phyloP scores from a whole-genome alignment of 306 rosid genomes.

The Medicago truncatula region DNA sequence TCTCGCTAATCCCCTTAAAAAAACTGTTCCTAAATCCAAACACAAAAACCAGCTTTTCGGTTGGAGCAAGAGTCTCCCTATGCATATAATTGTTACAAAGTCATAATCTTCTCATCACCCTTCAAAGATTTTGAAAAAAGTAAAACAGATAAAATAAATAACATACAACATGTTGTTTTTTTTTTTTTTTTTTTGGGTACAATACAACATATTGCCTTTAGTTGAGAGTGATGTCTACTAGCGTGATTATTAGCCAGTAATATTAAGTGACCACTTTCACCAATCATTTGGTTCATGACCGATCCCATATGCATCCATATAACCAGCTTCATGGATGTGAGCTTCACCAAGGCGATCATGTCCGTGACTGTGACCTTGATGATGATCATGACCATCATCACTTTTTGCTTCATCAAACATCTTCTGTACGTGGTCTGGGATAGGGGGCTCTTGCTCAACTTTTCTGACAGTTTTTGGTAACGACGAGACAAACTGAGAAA shows the following conservation, averaged over 20 bases:
- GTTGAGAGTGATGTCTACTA: conserved; percentile 14
- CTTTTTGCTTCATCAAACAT: conserved; percentile 62
- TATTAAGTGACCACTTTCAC: conserved; percentile 42
- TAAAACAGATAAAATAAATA: conserved; percentile 18
- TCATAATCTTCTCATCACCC: conserved; percentile 36
- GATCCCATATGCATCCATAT: conserved; percentile 75
- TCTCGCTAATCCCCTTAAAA: conserved; percentile 19
- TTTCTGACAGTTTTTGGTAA: conserved; percentile 74
- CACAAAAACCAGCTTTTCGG: conserved; percentile 30
- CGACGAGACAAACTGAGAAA: conserved; percentile 71
- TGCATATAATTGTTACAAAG: conserved; percentile 20
- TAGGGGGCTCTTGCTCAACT: conserved; percentile 60
- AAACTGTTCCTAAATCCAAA: conserved; percentile 5
- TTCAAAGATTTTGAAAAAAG: conserved; percentile 24
- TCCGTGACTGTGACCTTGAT: conserved; percentile 34
- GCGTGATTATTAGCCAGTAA: conserved; percentile 12
- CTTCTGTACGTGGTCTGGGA: conserved; percentile 76
- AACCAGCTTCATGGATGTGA: conserved; percentile 56
- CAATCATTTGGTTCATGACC: conserved; percentile 54
- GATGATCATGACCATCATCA: conserved; percentile 44
- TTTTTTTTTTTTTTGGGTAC: no score
- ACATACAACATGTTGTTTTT: conserved; percentile 39
- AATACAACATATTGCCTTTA: conserved; percentile 39
- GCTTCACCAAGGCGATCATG: conserved; percentile 42
- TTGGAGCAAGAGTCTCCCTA: conserved; percentile 5